Evolutionary conservation across 2,329 filamentous ascomycete species (phyloP).

Genomic region (Phoma herbarum): DNA sequence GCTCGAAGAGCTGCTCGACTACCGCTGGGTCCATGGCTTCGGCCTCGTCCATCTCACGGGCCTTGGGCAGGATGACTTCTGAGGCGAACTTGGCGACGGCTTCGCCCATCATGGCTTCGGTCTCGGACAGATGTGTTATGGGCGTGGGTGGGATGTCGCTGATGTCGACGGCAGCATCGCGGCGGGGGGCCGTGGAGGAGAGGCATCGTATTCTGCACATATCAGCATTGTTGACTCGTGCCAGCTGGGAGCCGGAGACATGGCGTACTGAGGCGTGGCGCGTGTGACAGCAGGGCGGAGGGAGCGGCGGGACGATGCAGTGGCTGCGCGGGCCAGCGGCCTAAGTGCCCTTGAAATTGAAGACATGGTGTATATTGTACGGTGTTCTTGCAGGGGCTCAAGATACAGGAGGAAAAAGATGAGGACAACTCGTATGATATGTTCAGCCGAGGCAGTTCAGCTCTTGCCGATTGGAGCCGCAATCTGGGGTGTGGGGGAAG

Average conservation of each 20-base stretch:
- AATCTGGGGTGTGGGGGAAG: conserved; percentile 19
- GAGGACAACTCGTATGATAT: conserved; percentile 6
- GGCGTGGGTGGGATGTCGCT: conserved; percentile 85
- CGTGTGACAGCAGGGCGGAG: conserved; percentile 41
- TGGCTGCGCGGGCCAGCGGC: conserved; percentile 43
- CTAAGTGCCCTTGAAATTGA: conserved; percentile 44
- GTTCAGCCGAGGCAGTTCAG: conserved; percentile 17
- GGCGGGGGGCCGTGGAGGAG: conserved; percentile 53
- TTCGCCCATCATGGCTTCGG: conserved; percentile 88
- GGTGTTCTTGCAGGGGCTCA: not conserved
- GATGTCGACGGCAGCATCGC: conserved; percentile 60
- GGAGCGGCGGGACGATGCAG: conserved; percentile 35
- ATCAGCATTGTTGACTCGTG: not conserved
- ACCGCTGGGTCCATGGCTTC: conserved; percentile 90
- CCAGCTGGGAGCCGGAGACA: not conserved
- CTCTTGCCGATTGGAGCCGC: conserved; percentile 25
- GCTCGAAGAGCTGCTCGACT: conserved; percentile 94
- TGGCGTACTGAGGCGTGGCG: conserved; percentile 44
- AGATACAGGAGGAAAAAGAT: conserved; percentile 2
- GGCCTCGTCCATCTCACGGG: conserved; percentile 96
- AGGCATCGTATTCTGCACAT: conserved; percentile 52
- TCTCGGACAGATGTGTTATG: conserved; percentile 91
- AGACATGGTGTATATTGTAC: conserved; percentile 33
- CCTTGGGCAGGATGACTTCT: conserved; percentile 88
- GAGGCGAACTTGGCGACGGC: conserved; percentile 89